Conservation (phyloP, 75 land plant species). For the Selaginella tamariscina region DNA sequence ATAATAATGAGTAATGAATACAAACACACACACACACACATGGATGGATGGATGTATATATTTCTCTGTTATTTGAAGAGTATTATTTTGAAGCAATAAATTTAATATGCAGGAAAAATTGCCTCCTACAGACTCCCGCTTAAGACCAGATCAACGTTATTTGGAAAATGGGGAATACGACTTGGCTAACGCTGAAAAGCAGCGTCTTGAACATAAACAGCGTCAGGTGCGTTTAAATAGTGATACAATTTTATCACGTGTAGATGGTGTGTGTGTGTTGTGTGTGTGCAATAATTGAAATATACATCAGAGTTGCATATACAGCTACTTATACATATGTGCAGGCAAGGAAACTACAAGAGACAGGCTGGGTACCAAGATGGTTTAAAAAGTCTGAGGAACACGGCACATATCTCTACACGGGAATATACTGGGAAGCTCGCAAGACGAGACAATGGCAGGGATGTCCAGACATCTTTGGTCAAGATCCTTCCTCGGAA, state of each 20-base stretch:
- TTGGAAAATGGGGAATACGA: conserved; percentile 13
- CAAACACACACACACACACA: too few relatives aligned
- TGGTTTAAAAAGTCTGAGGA: background rate
- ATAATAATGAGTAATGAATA: too few relatives aligned
- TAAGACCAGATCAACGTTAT: conserved; percentile 4
- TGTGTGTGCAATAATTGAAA: too few relatives aligned
- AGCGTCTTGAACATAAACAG: conserved; percentile 10
- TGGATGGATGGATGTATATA: too few relatives aligned
- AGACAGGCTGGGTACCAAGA: conserved; percentile 8
- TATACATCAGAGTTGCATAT: too few relatives aligned
- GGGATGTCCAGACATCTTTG: conserved; percentile 7
- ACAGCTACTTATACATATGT: background rate
- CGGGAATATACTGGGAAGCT: background rate
- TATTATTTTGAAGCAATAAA: too few relatives aligned
- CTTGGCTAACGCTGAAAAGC: conserved; percentile 8
- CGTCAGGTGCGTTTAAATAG: too few relatives aligned
- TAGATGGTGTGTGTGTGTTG: too few relatives aligned
- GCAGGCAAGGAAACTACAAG: conserved; percentile 8
- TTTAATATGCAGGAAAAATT: background rate
- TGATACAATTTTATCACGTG: too few relatives aligned
- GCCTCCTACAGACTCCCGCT: conserved; percentile 1
- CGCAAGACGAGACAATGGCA: background rate
- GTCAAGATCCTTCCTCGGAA: background rate
- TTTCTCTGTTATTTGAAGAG: background rate
- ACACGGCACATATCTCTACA: background rate